These are phyloP conservation scores for Endocalyx cinctus DNA, from an alignment of 2,329 filamentous ascomycete species.

Conservation along the genomic window DNA sequence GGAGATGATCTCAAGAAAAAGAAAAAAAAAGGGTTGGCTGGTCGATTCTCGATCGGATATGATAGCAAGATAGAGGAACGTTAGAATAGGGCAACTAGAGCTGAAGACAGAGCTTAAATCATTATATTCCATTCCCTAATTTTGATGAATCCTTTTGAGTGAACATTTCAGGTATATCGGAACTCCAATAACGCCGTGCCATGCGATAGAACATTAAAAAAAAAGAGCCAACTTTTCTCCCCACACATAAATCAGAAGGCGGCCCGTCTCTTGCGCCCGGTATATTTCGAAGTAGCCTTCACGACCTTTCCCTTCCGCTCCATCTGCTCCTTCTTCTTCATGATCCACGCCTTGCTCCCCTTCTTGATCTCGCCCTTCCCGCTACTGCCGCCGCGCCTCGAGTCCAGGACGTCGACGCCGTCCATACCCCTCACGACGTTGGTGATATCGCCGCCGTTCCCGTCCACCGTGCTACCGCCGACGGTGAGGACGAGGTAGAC, in stretches of 20 bases:
- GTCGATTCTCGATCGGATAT: no score
- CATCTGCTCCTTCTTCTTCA: conserved; percentile 89
- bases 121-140: not conserved
- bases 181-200: conserved; percentile 21
- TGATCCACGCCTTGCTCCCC: conserved; percentile 78
- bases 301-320: conserved; percentile 92
- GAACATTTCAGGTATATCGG: not conserved
- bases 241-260: conserved; percentile 55
- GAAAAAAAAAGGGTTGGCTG: no score
- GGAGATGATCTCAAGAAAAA: no score
- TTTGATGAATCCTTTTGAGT: not conserved
- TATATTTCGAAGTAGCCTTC: conserved; percentile 89
- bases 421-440: conserved; percentile 87
- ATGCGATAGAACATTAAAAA: conserved; percentile 17
- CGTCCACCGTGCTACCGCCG: conserved; percentile 52
- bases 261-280: conserved; percentile 77
- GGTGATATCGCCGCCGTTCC: conserved; percentile 73
- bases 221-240: conserved; percentile 10
- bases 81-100: not conserved
- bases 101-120: not conserved
- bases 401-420: conserved; percentile 75
- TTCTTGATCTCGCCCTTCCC: conserved; percentile 62
- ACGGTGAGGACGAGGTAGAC: conserved; percentile 94
- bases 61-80: not conserved
- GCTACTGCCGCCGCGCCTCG: conserved; percentile 47